phyloP scores from a whole-genome alignment of 2,329 filamentous ascomycete species.

The Trichoderma polysporum region DNA sequence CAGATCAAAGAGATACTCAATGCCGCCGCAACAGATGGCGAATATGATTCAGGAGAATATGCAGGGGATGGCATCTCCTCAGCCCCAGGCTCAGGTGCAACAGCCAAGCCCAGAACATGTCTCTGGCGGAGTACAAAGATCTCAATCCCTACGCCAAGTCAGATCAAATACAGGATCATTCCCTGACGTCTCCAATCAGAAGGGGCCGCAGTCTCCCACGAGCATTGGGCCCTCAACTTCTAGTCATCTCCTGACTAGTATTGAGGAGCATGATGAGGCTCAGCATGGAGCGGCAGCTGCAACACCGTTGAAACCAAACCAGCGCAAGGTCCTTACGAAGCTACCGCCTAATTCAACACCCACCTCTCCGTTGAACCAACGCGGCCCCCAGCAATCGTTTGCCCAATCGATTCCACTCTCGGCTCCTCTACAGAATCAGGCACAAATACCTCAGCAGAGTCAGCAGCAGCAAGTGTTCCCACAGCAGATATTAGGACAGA shows the following conservation, averaged over 20 bases:
- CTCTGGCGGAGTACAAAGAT: conserved; percentile 6
- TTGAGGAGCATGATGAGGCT: conserved; percentile 25
- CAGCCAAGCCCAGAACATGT: not conserved
- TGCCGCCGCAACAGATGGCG: conserved; percentile 7
- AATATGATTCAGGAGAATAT: not conserved
- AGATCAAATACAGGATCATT: not conserved
- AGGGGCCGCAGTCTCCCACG: not conserved
- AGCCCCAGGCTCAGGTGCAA: not conserved
- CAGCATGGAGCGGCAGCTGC: not conserved
- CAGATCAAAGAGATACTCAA: conserved; percentile 14
- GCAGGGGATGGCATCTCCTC: not conserved
- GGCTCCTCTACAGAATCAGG: not conserved
- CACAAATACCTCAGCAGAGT: not conserved
- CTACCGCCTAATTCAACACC: conserved; percentile 9
- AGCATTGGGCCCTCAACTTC: not conserved
- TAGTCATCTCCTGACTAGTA: conserved; percentile 20
- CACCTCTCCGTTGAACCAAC: not conserved
- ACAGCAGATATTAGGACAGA: not conserved
- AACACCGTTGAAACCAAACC: not conserved
- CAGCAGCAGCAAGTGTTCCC: not conserved
- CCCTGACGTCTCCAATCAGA: not conserved
- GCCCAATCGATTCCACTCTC: not conserved
- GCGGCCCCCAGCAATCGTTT: not conserved
- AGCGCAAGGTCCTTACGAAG: conserved; percentile 7
- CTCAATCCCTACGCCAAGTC: conserved; percentile 13